phyloP scores from a whole-genome alignment of 805 yeast species.

The Maudiozyma turicensis region DNA sequence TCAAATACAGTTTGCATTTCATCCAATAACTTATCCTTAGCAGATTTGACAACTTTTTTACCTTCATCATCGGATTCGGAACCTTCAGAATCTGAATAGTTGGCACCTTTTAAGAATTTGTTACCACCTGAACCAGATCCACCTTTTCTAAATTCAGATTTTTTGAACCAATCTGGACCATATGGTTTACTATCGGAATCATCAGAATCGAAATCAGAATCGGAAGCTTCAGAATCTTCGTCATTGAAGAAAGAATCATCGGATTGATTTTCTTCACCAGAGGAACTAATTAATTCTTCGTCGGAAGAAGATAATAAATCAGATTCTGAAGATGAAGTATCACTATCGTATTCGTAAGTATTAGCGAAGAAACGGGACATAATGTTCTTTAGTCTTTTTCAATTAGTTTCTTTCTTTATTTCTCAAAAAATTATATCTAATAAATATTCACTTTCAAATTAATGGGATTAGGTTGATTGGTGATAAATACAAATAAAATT shows the following conservation, averaged over 20 bases:
- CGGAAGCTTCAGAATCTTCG: constrained; percentile 24
- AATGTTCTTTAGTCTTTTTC: background rate
- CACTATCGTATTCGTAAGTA: constrained; percentile 36
- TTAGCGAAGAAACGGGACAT: constrained; percentile 92
- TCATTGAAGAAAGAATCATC: constrained; percentile 30
- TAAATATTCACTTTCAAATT: background rate
- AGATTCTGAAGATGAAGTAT: constrained; percentile 36
- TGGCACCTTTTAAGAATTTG: constrained; percentile 29
- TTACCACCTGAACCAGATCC: constrained; percentile 18
- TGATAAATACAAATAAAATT: background rate
- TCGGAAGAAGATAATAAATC: constrained; percentile 35
- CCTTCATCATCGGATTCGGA: constrained; percentile 53
- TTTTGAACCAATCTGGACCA: constrained; percentile 38
- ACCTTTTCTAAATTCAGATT: constrained; percentile 31
- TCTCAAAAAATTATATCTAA: background rate
- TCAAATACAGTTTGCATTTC: constrained; percentile 65
- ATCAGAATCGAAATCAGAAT: constrained; percentile 29
- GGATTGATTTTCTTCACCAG: constrained; percentile 23
- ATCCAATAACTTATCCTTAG: constrained; percentile 84
- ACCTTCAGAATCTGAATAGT: constrained; percentile 33
- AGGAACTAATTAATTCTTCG: constrained; percentile 28
- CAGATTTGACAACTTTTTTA: constrained; percentile 81
- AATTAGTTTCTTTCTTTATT: background rate
- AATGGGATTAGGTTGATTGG: background rate
- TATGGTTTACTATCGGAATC: constrained; percentile 33